Conservation (phyloP, 495 filamentous ascomycete species). For the Aspergillus sclerotiicarbonarius region DNA sequence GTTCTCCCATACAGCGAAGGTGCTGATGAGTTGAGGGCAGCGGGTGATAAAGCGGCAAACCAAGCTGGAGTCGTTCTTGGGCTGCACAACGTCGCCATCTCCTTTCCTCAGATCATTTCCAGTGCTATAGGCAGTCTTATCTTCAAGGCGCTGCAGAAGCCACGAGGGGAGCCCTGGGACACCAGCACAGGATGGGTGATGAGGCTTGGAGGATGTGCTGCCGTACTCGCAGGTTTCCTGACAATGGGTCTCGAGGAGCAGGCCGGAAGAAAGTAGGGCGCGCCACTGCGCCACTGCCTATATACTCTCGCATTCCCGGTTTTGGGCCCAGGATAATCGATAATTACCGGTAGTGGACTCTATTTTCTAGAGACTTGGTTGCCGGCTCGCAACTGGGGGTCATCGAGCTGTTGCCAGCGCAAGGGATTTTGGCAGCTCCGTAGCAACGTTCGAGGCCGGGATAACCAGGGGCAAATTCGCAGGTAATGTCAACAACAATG, state of each 20-base stretch:
- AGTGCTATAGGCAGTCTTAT: conserved; percentile 76
- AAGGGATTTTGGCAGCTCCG: too few relatives aligned
- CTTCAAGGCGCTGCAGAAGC: conserved; percentile 77
- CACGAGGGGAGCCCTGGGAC: conserved; percentile 73
- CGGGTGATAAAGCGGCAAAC: conserved; percentile 2
- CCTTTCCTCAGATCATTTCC: conserved; percentile 80
- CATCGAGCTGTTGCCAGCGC: not conserved
- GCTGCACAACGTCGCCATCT: conserved; percentile 86
- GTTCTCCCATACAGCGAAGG: not conserved
- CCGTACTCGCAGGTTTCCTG: conserved; percentile 67
- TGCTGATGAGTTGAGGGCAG: not conserved
- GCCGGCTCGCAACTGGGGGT: not conserved
- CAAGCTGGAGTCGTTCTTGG: conserved; percentile 85
- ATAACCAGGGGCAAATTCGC: too few relatives aligned
- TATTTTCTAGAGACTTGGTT: not conserved
- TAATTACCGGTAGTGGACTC: too few relatives aligned
- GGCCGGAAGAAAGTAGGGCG: not conserved
- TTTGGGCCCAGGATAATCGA: not conserved
- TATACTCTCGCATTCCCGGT: not conserved
- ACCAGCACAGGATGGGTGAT: conserved; percentile 82
- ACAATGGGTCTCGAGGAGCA: conserved; percentile 24
- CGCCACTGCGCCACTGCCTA: not conserved
- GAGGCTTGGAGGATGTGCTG: conserved; percentile 71
- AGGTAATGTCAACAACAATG: too few relatives aligned
- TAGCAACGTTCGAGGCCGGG: too few relatives aligned